These are phyloP conservation scores for Fusarium gaditjirri DNA, from an alignment of 2,329 filamentous ascomycete species.

Conservation along the genomic window DNA sequence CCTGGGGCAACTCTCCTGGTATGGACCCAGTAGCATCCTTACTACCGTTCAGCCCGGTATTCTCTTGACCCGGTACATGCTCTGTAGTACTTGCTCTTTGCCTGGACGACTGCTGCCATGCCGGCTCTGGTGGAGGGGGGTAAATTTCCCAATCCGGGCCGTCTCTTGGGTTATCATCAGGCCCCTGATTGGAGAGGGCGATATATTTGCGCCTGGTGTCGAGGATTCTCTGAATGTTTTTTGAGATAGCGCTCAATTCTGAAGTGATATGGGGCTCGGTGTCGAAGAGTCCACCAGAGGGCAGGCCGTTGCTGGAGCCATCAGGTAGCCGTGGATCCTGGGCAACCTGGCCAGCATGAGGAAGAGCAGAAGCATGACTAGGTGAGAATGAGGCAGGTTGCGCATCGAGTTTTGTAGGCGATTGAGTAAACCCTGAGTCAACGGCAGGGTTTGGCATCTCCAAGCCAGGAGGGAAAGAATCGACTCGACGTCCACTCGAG, in stretches of 20 bases:
- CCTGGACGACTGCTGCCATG: conserved; percentile 67
- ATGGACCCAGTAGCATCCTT: conserved; percentile 16
- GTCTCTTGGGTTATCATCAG: conserved; percentile 89
- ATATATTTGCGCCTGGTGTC: conserved; percentile 92
- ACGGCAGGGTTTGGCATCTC: conserved; percentile 45
- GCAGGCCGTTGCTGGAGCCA: conserved; percentile 36
- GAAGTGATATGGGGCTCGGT: conserved; percentile 83
- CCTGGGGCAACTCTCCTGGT: conserved; percentile 29
- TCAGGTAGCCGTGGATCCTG: conserved; percentile 29
- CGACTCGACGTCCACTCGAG: conserved; percentile 39
- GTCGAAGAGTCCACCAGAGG: conserved; percentile 67
- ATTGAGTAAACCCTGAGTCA: conserved; percentile 26
- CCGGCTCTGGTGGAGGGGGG: conserved; percentile 88
- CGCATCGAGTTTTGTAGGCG: conserved; percentile 18
- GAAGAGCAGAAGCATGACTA: conserved; percentile 13
- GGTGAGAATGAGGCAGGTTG: conserved; percentile 13
- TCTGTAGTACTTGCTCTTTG: conserved; percentile 22
- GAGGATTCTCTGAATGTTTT: conserved; percentile 89
- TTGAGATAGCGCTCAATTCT: conserved; percentile 87
- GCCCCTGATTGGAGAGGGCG: conserved; percentile 81
- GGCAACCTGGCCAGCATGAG: conserved; percentile 10
- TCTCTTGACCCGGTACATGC: conserved; percentile 35
- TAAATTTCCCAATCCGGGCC: conserved; percentile 87
- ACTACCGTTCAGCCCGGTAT: conserved; percentile 17
- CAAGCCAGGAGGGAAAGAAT: conserved; percentile 50